These are phyloP conservation scores for Hortiboletus flavorubellus DNA, from an alignment of 768 basidiomycete species.

Conservation along the genomic window DNA sequence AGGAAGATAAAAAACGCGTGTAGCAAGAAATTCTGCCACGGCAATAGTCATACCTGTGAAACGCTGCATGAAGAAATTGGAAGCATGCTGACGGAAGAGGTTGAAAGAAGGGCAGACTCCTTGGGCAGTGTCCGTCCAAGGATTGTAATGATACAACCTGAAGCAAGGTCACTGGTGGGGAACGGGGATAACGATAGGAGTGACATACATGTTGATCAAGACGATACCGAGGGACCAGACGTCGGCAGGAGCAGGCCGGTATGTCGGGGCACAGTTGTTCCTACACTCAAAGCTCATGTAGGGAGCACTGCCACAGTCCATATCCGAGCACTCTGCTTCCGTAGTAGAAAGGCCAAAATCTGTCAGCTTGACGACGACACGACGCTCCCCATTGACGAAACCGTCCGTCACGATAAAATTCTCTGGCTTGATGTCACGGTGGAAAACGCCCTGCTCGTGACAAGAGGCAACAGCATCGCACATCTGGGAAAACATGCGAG, in stretches of 20 bases:
- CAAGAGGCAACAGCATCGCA: slow-evolving; percentile 95
- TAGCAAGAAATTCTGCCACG: slow-evolving; percentile 86
- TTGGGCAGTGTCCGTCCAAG: slow-evolving; percentile 92
- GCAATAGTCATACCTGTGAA: slow-evolving; percentile 86
- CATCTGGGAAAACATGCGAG: slow-evolving; percentile 99
- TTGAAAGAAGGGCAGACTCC: slow-evolving; percentile 81
- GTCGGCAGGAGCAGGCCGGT: slow-evolving; percentile 92
- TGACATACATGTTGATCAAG: slow-evolving; percentile 89
- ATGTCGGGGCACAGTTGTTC: slow-evolving; percentile 94
- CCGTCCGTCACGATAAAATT: slow-evolving; percentile 96
- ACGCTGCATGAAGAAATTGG: slow-evolving; percentile 83
- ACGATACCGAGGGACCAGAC: slow-evolving; percentile 99
- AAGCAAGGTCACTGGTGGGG: slow-evolving; percentile 3
- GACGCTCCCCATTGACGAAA: slow-evolving; percentile 65
- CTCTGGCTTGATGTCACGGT: slow-evolving; percentile 99
- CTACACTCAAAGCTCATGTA: slow-evolving; percentile 99
- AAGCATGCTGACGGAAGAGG: slow-evolving; percentile 71
- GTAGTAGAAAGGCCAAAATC: slow-evolving; percentile 96
- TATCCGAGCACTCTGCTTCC: slow-evolving; percentile 85
- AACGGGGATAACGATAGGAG: not conserved
- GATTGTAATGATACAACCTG: slow-evolving; percentile 97
- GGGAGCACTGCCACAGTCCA: slow-evolving; percentile 98
- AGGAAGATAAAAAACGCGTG: slow-evolving; percentile 79
- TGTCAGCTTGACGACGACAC: slow-evolving; percentile 92
- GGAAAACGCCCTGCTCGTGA: slow-evolving; percentile 87